Percentiles rank a stretch among this genome's conserved stretches.
These are phyloP conservation scores for Botrytis porri DNA, from an alignment of 2,329 filamentous ascomycete genomes.

Conservation along the genomic window DNA sequence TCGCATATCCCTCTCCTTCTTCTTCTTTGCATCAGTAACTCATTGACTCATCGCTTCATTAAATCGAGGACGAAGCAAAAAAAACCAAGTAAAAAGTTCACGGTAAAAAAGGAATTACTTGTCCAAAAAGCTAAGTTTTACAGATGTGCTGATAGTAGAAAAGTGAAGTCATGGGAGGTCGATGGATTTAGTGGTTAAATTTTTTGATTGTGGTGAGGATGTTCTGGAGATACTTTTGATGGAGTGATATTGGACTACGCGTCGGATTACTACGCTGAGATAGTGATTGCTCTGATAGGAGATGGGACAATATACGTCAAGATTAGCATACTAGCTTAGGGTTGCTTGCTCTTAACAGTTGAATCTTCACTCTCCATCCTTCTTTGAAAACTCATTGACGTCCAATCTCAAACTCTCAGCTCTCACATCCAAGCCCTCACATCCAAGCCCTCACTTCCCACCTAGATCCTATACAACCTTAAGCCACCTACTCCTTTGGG, in stretches of 20 bases:
- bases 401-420: no score
- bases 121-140: background rate
- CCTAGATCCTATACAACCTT: background rate
- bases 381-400: background rate
- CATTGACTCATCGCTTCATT: background rate
- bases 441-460: background rate
- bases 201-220: background rate
- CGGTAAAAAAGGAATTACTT: background rate
- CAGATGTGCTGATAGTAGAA: background rate
- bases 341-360: background rate
- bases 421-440: background rate
- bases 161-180: background rate
- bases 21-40: background rate
- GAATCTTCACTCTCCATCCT: background rate
- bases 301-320: background rate
- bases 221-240: background rate
- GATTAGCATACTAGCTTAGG: background rate
- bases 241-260: no score
- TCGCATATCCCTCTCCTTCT: background rate
- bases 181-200: no score
- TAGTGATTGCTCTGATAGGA: no score
- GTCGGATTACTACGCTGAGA: no score
- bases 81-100: background rate
- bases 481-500: fast-evolving
- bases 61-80: background rate